These are phyloP conservation scores for Ogataea paradorogensis DNA, from an alignment of 805 yeast genomes.

Conservation along the genomic window DNA sequence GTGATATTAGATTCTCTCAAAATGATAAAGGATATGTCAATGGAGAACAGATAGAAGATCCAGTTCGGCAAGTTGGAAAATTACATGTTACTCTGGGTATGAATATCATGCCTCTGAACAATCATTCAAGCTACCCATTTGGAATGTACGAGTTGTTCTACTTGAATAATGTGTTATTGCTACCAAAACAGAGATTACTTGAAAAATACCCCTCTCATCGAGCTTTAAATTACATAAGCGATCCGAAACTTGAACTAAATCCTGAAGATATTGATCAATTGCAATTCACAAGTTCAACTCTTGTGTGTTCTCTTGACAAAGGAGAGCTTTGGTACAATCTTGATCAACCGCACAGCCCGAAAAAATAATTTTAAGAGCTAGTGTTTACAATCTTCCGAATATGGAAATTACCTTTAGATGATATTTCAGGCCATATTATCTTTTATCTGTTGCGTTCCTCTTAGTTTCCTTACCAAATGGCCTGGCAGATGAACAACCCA, in stretches of 20 bases:
- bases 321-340: constrained; percentile 13
- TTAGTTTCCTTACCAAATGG: constrained; percentile 9
- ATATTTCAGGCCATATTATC: constrained; percentile 4
- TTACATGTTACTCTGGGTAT: constrained; percentile 24
- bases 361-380: background rate
- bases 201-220: constrained; percentile 18
- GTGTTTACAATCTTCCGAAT: constrained; percentile 23
- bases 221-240: constrained; percentile 17
- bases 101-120: background rate
- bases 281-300: constrained; percentile 11
- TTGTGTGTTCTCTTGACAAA: constrained; percentile 15
- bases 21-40: constrained; percentile 17
- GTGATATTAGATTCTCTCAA: constrained; percentile 12
- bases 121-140: constrained; percentile 15
- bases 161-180: constrained; percentile 25
- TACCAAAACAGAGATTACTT: constrained; percentile 20
- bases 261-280: constrained; percentile 15
- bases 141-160: constrained; percentile 29
- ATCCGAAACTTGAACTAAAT: constrained; percentile 10
- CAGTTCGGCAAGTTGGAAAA: constrained; percentile 9
- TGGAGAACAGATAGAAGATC: constrained; percentile 19
- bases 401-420: constrained; percentile 15
- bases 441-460: constrained; percentile 7
- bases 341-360: constrained; percentile 2
- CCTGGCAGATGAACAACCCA: constrained; percentile 24